A percentile compares a stretch with the other conserved stretches of the same genome.
Evolutionary conservation across 148 eudicot species (phyloP).

Genomic region (Vaccinium macrocarpon): DNA sequence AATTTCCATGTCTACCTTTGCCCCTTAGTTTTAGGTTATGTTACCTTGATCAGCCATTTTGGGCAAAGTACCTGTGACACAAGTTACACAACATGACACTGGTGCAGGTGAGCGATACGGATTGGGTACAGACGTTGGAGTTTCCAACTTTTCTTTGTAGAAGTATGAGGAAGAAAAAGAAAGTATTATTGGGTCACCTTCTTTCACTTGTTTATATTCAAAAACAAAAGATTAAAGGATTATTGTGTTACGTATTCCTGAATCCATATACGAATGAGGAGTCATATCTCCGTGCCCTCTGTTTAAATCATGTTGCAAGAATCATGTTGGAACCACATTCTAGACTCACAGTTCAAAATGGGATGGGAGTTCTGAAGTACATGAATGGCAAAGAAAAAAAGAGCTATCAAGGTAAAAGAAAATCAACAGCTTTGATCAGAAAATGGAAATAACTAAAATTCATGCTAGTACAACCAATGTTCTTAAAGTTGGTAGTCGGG

Average conservation of each 20-base stretch:
- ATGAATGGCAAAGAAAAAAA: not conserved
- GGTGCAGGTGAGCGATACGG: not conserved
- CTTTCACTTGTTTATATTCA: not conserved
- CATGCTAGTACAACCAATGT: not conserved
- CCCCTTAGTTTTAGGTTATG: not conserved
- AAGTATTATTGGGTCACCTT: not conserved
- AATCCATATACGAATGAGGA: not conserved
- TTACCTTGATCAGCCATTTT: not conserved
- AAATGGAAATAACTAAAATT: not conserved
- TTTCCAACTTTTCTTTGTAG: not conserved
- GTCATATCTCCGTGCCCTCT: not conserved
- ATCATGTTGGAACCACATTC: not conserved
- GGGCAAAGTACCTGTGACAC: not conserved
- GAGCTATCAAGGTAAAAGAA: not conserved
- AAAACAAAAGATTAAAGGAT: not conserved
- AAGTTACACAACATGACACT: not conserved
- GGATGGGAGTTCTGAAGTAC: not conserved
- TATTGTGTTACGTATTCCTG: not conserved
- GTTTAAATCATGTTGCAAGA: not conserved
- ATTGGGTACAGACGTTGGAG: not conserved
- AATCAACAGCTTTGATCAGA: constrained; percentile 2
- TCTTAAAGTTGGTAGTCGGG: too few species aligned
- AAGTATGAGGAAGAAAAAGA: not conserved
- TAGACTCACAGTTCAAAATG: not conserved
- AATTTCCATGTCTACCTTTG: not conserved